These are phyloP conservation scores for Xylariales sp. DNA, from an alignment of 2,329 filamentous ascomycete species.

Conservation along the genomic window DNA sequence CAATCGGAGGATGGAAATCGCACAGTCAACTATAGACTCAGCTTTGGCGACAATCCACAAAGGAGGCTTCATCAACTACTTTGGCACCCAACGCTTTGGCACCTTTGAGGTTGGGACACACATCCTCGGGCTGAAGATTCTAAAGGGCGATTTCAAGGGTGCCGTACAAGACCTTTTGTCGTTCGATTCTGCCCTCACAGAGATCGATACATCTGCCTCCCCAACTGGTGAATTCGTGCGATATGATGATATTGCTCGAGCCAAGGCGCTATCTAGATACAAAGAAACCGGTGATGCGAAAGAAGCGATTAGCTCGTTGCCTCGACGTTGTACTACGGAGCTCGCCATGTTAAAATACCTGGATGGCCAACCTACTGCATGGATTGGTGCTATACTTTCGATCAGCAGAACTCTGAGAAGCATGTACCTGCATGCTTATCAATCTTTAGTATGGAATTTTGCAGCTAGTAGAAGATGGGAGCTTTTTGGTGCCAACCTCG, in stretches of 20 bases:
- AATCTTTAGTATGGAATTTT: conserved; percentile 91
- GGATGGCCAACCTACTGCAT: conserved; percentile 57
- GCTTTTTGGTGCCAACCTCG: conserved; percentile 65
- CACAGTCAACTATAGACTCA: conserved; percentile 45
- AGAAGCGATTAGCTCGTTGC: conserved; percentile 64
- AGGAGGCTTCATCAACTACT: conserved; percentile 94
- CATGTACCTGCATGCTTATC: conserved; percentile 97
- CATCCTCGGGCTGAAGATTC: conserved; percentile 75
- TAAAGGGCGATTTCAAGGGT: conserved; percentile 74
- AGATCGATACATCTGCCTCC: conserved; percentile 33
- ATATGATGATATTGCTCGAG: conserved; percentile 73
- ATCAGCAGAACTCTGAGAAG: conserved; percentile 79
- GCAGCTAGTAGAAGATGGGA: conserved; percentile 78
- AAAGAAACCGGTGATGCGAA: conserved; percentile 52
- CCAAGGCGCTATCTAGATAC: conserved; percentile 75
- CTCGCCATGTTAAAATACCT: conserved; percentile 74
- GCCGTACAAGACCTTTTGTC: conserved; percentile 74
- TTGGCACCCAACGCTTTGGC: conserved; percentile 94
- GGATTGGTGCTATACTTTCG: conserved; percentile 71
- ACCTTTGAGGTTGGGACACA: conserved; percentile 85
- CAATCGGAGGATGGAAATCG: conserved; percentile 38
- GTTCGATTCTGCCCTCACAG: conserved; percentile 60
- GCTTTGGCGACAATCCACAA: conserved; percentile 64
- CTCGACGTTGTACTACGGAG: conserved; percentile 79
- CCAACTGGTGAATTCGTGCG: conserved; percentile 40